Conservation (phyloP, 306 rosid species). For the Vigna nakashimae region DNA sequence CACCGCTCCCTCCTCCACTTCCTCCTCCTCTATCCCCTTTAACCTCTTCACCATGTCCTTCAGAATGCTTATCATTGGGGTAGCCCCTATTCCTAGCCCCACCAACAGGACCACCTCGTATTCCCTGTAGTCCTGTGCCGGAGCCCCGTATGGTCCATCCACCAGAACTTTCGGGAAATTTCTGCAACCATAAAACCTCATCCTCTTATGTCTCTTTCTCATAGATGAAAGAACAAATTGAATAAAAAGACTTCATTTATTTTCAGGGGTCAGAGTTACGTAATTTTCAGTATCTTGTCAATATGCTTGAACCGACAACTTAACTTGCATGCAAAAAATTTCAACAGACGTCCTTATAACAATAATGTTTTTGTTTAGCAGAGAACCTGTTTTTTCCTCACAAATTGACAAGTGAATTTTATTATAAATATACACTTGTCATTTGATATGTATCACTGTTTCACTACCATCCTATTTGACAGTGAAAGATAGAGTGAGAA, state of each 20-base stretch:
- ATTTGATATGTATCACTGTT: too few relatives aligned
- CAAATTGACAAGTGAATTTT: not conserved
- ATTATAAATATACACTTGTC: not conserved
- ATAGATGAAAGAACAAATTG: too few relatives aligned
- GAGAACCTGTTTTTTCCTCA: too few relatives aligned
- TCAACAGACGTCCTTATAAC: conserved; percentile 4
- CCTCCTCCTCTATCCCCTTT: conserved; percentile 59
- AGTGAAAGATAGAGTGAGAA: too few relatives aligned
- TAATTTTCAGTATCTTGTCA: not conserved
- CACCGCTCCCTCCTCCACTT: conserved; percentile 48
- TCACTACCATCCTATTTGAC: too few relatives aligned
- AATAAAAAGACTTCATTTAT: not conserved
- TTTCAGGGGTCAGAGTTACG: not conserved
- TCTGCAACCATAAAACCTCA: conserved; percentile 32
- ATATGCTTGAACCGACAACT: conserved; percentile 7
- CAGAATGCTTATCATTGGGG: conserved; percentile 78
- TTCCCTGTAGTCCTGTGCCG: conserved; percentile 73
- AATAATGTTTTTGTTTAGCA: not conserved
- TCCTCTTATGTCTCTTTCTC: not conserved
- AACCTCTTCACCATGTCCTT: conserved; percentile 68
- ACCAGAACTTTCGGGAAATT: conserved; percentile 58
- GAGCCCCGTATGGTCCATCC: conserved; percentile 83
- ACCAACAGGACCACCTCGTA: conserved; percentile 72
- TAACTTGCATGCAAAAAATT: conserved; percentile 4
- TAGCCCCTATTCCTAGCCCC: conserved; percentile 81